Conservation (phyloP, 1,284 basidiomycete genomes). For the Ceratobasidium sp. region DNA sequence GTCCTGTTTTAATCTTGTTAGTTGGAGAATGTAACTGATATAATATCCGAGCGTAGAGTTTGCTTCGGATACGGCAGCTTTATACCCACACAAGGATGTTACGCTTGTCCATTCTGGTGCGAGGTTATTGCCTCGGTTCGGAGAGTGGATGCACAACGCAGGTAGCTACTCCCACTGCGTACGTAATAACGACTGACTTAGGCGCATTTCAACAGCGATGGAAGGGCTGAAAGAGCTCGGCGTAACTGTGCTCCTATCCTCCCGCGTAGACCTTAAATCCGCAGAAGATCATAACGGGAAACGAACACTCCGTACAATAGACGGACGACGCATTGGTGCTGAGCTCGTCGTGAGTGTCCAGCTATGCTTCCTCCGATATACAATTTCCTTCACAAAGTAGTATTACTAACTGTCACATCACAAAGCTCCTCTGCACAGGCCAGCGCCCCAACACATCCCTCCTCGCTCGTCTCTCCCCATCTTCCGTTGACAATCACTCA, state of each 20-base stretch:
- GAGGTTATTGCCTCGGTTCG: slow-evolving; percentile 57
- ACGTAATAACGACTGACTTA: slow-evolving; percentile 12
- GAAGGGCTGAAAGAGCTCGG: slow-evolving; percentile 53
- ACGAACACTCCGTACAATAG: slow-evolving; percentile 49
- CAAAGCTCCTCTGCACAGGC: slow-evolving; percentile 82
- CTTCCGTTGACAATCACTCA: slow-evolving; percentile 61
- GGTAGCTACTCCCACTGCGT: slow-evolving; percentile 45
- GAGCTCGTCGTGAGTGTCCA: slow-evolving; percentile 20
- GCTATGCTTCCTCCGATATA: no score
- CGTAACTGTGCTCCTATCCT: slow-evolving; percentile 54
- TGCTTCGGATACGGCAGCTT: slow-evolving; percentile 58
- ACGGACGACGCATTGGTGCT: slow-evolving; percentile 32
- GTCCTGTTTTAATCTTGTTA: slow-evolving; percentile 42
- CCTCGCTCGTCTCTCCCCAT: slow-evolving; percentile 62
- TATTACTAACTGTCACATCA: no score
- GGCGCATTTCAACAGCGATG: slow-evolving; percentile 44
- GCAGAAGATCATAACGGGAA: slow-evolving; percentile 48
- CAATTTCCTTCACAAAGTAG: no score
- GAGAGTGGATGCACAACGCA: slow-evolving; percentile 55
- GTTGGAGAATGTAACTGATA: neutral
- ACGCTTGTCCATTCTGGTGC: slow-evolving; percentile 59
- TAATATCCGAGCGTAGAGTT: slow-evolving; percentile 52
- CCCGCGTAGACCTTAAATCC: slow-evolving; percentile 44
- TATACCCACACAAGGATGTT: slow-evolving; percentile 56
- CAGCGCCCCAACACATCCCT: slow-evolving; percentile 76